Percentiles rank a stretch among this genome's conserved stretches.
phyloP scores from a whole-genome alignment of 2,329 filamentous ascomycete species.

The Chaetomium strumarium region DNA sequence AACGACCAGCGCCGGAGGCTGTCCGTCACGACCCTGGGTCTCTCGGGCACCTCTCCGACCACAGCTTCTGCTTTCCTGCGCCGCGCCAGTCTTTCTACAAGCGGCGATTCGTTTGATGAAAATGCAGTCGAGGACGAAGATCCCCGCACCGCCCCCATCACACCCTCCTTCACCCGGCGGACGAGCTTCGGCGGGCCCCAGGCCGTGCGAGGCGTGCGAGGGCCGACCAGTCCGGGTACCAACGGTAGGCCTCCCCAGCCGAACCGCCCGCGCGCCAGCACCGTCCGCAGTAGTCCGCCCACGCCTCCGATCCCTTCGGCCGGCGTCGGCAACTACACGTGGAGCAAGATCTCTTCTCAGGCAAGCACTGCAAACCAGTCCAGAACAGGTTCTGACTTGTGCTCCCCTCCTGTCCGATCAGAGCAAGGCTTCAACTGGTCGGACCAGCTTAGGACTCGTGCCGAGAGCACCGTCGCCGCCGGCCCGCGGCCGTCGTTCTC shows the following conservation, averaged over 20 bases:
- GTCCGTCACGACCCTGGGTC: conserved; percentile 66
- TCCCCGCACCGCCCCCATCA: conserved; percentile 55
- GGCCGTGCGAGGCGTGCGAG: conserved; percentile 60
- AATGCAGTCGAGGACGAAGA: conserved; percentile 67
- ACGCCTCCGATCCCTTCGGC: conserved; percentile 31
- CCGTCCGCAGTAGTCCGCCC: conserved; percentile 22
- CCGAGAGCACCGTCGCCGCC: conserved; percentile 65
- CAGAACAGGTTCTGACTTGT: conserved; percentile 61
- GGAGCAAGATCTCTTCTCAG: conserved; percentile 41
- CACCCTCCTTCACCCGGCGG: conserved; percentile 68
- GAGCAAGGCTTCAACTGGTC: conserved; percentile 96
- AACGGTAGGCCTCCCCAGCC: conserved; percentile 54
- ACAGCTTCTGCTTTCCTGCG: conserved; percentile 49
- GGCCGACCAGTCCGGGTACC: conserved; percentile 52
- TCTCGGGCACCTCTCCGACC: conserved; percentile 66
- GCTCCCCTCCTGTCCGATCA: conserved; percentile 52
- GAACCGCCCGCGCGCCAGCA: conserved; percentile 26
- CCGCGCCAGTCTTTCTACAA: conserved; percentile 60
- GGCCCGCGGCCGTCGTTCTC: conserved; percentile 54
- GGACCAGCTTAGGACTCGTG: conserved; percentile 87
- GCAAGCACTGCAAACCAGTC: conserved; percentile 54
- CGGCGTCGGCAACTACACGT: conserved; percentile 29
- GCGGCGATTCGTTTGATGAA: conserved; percentile 63
- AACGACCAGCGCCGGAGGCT: conserved; percentile 59
- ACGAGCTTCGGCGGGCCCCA: conserved; percentile 80